Conservation (phyloP, 192 early-diverging fungal species). For the Phlyctochytrium bullatum region DNA sequence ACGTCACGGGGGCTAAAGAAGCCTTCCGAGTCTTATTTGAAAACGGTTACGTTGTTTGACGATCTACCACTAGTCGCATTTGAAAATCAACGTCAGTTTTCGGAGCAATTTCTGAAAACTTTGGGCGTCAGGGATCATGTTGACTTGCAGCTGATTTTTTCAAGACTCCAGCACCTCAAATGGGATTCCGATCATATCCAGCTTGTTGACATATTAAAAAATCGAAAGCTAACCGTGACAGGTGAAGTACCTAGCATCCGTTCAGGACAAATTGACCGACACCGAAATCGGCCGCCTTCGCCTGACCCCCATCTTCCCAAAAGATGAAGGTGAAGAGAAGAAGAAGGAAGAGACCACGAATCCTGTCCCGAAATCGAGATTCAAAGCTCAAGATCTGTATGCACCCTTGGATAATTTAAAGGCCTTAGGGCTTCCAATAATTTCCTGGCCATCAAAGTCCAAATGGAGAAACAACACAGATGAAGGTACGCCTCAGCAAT, state of each 20-base stretch:
- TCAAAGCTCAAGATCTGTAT: constrained; percentile 63
- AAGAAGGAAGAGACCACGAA: not conserved
- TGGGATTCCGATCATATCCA: constrained; percentile 75
- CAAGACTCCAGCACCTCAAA: constrained; percentile 69
- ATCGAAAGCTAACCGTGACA: not conserved
- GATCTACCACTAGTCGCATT: constrained; percentile 75
- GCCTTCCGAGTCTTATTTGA: constrained; percentile 74
- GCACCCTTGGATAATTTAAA: constrained; percentile 58
- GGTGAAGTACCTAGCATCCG: constrained; percentile 75
- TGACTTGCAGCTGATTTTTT: constrained; percentile 80
- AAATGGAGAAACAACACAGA: constrained; percentile 43
- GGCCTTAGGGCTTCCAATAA: constrained; percentile 60
- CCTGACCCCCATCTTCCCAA: constrained; percentile 67
- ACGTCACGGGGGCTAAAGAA: constrained; percentile 67
- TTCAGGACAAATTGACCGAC: constrained; percentile 60
- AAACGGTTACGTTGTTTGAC: constrained; percentile 74
- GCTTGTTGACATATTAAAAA: too few species aligned
- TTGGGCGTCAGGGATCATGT: constrained; percentile 87
- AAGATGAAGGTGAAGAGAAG: constrained; percentile 17
- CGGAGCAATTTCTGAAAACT: constrained; percentile 55
- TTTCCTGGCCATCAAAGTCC: constrained; percentile 60
- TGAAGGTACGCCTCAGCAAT: constrained; percentile 34
- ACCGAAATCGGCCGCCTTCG: constrained; percentile 61
- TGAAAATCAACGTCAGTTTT: constrained; percentile 40
- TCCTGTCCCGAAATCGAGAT: constrained; percentile 34